Conservation (phyloP, 2,329 filamentous ascomycete species). For the Colletotrichum plurivorum region DNA sequence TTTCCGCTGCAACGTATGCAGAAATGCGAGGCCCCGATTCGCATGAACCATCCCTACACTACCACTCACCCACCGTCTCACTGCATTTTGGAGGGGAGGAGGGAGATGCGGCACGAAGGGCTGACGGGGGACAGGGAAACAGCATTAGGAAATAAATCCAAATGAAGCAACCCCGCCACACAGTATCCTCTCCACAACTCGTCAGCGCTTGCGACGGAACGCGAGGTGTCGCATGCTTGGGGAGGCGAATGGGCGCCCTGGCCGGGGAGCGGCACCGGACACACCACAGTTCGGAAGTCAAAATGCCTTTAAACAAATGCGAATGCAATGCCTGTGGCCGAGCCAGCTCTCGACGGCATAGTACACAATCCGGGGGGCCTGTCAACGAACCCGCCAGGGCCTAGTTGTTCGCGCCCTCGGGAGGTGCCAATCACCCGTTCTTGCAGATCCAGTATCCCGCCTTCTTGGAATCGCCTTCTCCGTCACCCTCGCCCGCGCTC, state of each 20-base stretch:
- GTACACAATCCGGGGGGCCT: conserved; percentile 20
- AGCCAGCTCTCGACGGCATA: conserved; percentile 7
- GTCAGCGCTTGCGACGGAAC: conserved; percentile 17
- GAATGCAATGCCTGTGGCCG: conserved; percentile 8
- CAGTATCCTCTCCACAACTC: conserved; percentile 13
- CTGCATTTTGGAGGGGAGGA: background rate
- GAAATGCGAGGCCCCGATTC: background rate
- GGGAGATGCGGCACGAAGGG: conserved; percentile 6
- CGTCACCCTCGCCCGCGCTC: background rate
- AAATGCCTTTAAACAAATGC: conserved; percentile 30
- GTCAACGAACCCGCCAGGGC: conserved; percentile 13
- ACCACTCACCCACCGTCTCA: background rate
- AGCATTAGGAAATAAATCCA: conserved; percentile 14
- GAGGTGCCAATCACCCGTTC: conserved; percentile 22
- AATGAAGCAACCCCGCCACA: conserved; percentile 2
- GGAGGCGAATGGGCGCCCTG: background rate
- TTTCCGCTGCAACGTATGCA: conserved; percentile 10
- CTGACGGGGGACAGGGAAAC: background rate
- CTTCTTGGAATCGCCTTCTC: background rate
- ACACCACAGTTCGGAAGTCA: conserved; percentile 21
- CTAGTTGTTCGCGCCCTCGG: background rate
- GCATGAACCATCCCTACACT: conserved; percentile 32
- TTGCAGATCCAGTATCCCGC: conserved; percentile 41
- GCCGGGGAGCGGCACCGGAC: background rate
- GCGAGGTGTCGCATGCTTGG: conserved; percentile 10